Percentiles rank a stretch among this genome's conserved stretches.
These are phyloP conservation scores for Calamus simplicifolius DNA, from an alignment of 176 grass and related monocot genomes.

Conservation along the genomic window DNA sequence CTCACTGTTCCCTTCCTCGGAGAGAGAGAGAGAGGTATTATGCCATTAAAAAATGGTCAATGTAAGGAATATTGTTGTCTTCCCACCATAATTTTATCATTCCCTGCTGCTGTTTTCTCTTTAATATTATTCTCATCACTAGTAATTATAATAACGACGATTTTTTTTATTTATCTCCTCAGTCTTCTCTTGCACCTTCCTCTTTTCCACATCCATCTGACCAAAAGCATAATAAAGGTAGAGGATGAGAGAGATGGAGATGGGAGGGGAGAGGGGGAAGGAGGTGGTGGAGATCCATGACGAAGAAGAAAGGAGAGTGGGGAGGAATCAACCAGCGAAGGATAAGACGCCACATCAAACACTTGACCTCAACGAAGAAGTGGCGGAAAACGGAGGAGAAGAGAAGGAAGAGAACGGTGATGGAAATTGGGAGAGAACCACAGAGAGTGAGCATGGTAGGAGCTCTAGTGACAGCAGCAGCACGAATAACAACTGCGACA, in stretches of 20 bases:
- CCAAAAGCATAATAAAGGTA: conserved; percentile 22
- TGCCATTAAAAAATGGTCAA: conserved; percentile 33
- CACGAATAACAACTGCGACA: no score
- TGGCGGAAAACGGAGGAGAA: no score
- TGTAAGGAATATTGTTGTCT: conserved; percentile 63
- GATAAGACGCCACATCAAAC: no score
- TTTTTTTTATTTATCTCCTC: not conserved
- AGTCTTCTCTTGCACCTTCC: conserved; percentile 33
- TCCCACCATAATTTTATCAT: conserved; percentile 21
- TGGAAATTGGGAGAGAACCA: no score
- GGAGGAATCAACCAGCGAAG: no score
- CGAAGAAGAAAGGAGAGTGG: conserved; percentile 22
- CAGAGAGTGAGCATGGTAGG: no score
- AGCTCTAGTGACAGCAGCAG: no score
- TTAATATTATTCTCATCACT: conserved; percentile 13
- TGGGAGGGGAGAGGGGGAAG: conserved; percentile 31
- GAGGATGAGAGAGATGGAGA: not conserved
- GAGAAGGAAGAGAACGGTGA: no score
- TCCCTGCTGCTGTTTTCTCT: conserved; percentile 20
- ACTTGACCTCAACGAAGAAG: no score
- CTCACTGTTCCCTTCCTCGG: conserved; percentile 14
- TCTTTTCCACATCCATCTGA: conserved; percentile 26
- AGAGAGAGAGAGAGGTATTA: conserved; percentile 1
- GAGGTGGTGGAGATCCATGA: conserved; percentile 37
- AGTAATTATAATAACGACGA: no score